Conservation (phyloP, 2,329 filamentous ascomycete species). For the Harringtonia aguacate region DNA sequence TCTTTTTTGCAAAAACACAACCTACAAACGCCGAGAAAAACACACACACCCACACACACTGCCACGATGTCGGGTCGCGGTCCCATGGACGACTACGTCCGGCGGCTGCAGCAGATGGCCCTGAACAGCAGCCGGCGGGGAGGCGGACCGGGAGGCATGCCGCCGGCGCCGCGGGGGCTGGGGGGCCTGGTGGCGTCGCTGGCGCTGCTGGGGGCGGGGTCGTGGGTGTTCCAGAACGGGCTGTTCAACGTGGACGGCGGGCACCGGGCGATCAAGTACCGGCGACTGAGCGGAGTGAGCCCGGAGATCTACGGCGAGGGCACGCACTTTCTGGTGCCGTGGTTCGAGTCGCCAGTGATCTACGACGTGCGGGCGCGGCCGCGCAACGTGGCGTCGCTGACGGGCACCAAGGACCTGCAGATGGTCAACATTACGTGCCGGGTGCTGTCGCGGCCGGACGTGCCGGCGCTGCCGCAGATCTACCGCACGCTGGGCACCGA, state of each 20-base stretch:
- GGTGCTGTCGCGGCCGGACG: conserved; percentile 84
- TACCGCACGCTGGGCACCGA: conserved; percentile 90
- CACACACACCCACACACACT: neutral
- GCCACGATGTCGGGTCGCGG: conserved; percentile 23
- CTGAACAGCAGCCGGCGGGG: conserved; percentile 26
- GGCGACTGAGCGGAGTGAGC: conserved; percentile 80
- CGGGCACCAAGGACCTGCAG: conserved; percentile 97
- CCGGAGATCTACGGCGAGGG: conserved; percentile 96
- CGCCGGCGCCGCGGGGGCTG: conserved; percentile 28
- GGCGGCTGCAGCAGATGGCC: conserved; percentile 38
- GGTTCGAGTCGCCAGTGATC: conserved; percentile 93
- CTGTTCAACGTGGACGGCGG: conserved; percentile 89
- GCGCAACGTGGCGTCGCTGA: conserved; percentile 90
- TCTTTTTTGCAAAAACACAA: too few relatives aligned
- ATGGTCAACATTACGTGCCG: conserved; percentile 99
- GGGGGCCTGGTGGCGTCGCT: conserved; percentile 29
- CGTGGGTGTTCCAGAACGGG: conserved; percentile 45
- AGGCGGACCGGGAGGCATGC: conserved; percentile 31
- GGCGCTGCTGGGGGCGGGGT: conserved; percentile 35
- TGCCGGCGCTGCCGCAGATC: conserved; percentile 88
- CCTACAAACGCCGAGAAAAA: neutral
- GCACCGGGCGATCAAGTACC: conserved; percentile 98
- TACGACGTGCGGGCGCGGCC: conserved; percentile 98
- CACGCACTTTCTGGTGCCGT: conserved; percentile 88
- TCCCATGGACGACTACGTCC: conserved; percentile 39